Evolutionary conservation across 2,329 filamentous ascomycete species (phyloP).

Genomic region (Coleophoma cylindrospora): DNA sequence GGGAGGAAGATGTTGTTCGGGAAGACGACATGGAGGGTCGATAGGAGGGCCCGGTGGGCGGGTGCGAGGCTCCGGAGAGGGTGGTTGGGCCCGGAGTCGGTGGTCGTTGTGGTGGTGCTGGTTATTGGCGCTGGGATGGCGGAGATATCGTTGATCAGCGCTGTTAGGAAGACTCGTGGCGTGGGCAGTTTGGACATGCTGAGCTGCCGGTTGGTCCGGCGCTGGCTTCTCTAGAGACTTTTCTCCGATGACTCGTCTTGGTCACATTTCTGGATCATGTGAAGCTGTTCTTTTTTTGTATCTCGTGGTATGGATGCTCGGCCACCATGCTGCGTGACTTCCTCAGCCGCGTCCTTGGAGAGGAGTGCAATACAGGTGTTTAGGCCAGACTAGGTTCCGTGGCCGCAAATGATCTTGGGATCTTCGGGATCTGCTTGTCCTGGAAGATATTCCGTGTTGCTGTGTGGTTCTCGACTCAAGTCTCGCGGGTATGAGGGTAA

Average conservation of each 20-base stretch:
- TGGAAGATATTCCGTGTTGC: too few relatives aligned
- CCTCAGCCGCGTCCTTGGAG: too few relatives aligned
- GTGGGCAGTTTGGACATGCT: slow-evolving; percentile 14
- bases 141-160: slow-evolving; percentile 16
- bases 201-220: not conserved
- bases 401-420: too few relatives aligned
- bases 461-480: too few relatives aligned
- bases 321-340: too few relatives aligned
- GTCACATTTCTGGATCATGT: not conserved
- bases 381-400: too few relatives aligned
- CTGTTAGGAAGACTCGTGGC: slow-evolving; percentile 21
- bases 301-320: not conserved
- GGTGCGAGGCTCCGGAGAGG: slow-evolving; percentile 14
- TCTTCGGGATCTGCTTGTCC: too few relatives aligned
- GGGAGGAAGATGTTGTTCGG: slow-evolving; percentile 70
- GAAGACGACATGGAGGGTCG: slow-evolving; percentile 70
- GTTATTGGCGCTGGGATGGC: not conserved
- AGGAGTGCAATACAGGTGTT: too few relatives aligned
- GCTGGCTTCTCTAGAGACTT: not conserved
- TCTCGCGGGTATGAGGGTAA: too few relatives aligned
- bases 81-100: slow-evolving; percentile 6
- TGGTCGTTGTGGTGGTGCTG: not conserved
- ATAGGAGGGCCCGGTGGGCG: slow-evolving; percentile 38
- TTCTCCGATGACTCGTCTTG: not conserved
- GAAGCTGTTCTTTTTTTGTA: not conserved